Base-by-base conservation (phyloP, 805 yeast genomes). In the Jamesozyma piceae region DNA sequence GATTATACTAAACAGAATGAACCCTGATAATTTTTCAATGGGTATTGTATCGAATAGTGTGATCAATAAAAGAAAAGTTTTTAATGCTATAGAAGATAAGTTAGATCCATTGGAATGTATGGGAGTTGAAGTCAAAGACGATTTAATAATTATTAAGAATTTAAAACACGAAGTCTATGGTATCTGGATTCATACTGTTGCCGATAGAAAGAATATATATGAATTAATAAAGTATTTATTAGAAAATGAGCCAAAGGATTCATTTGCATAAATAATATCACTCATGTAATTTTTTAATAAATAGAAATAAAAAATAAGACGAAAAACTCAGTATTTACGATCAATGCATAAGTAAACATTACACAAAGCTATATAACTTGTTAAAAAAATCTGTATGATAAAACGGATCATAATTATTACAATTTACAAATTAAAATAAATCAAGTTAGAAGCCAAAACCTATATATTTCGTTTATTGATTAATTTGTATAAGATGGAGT, bases 121-220 rank as follows among this genome's bases (percentile, higher is more conserved):
- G 73, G 77, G 78, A 38, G 77, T 79, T 30, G 90, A 83, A 50
- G 71, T 76, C 45, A 77, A 78, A 48, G 85, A 78, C 44, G 82
- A 80, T 43, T 68, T 82, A 55, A 75, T 84, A 33, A 83, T 84
- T 42, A 73, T 84, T 18, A 78, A 78, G 56, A 80, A 78, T 53
- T 64, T 80, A 39, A 65, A 74, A 39, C 87, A 82, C 19, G 84
- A 80, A 36, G 80, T 82, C 11, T 83, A 72, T 58, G 94, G 94
- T 1, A 64, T 84, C 38, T 84, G 92, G 92, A 71, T 83, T 18
- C 84, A 80, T 55, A 77, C 82, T 43, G 78, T 73, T 36, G 75
- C 71, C 6, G 89, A 82, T 53, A 68, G 90, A 58, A 72, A 71
- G 36, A 74, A 75, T 50, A 64, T 83, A 34, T 74, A 66, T 51